Evolutionary conservation across 495 filamentous ascomycete genomes (phyloP), one percentile per base, ranked within the genome.

Genomic region (Penicillium daleae): DNA sequence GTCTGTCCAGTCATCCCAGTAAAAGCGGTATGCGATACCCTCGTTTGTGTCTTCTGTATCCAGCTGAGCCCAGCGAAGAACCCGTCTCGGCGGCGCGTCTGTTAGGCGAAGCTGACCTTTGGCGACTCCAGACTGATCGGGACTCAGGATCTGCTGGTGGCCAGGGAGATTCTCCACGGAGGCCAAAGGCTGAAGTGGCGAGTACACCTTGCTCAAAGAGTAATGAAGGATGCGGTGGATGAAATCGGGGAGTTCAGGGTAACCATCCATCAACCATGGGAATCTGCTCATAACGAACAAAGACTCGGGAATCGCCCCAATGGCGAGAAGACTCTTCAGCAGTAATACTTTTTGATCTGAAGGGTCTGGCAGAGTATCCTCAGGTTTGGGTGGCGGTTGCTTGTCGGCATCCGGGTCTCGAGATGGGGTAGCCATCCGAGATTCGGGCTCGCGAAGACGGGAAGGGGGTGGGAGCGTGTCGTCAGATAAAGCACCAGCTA

Each of bases 1-100:
- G 63, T 98, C 94, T 10, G 89, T 82, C 96, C 96, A 99, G 57
- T 98, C 93, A 60, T 97, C 94, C 88, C 92, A 97, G 75, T 98
- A 99, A 72, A 96, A 98, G 27, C 90, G 84, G 69, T 96, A 97
- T 51, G 87, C 85, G 5, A 81, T 84, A 7, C 87, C 89, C 68
- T 93, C 90, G 40, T 83, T 85, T 6, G 81, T 85, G 62, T 93
- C 92, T 53, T 83, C 83, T 63, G 85, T 86, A 60, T 97, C 93
- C 15, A 92, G 80, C 65, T 89, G 86, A 21, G 92, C 88, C 92
- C 92, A 96, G 57, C 87, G 84, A 54, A 94, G 71, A 6, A 84
- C 81, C 66, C 89, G 89, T 39, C 86, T 85, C 40, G 84, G 68
- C 0, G 85, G 76, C 4, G 83, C 77, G 19, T 87, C 76, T 8